Percentiles rank a stretch among this genome's conserved stretches.
Evolutionary conservation across 345 rosid genomes (phyloP).

Genomic region (Citrus medica): DNA sequence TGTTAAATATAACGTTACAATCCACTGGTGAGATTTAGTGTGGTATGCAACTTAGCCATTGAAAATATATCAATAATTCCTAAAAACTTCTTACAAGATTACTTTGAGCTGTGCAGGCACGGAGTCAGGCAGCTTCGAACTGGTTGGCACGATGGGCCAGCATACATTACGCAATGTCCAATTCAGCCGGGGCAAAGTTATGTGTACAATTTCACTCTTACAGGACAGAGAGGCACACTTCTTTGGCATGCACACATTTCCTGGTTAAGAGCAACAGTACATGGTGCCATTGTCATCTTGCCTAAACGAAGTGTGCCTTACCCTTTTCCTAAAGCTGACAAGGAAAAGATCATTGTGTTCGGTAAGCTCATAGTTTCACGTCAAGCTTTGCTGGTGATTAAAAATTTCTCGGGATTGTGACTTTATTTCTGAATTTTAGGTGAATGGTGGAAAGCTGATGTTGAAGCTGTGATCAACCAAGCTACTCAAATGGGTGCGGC

Average conservation of each 20-base stretch:
- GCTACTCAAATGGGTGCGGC: conserved; percentile 45
- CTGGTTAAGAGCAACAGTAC: conserved; percentile 66
- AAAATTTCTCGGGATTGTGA: not conserved
- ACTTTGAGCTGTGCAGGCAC: conserved; percentile 42
- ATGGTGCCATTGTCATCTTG: conserved; percentile 70
- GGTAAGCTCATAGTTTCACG: conserved; percentile 31
- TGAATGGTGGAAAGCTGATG: conserved; percentile 88
- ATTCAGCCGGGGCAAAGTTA: conserved; percentile 55
- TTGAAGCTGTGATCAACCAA: conserved; percentile 56
- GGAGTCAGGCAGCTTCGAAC: conserved; percentile 66
- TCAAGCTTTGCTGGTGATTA: not conserved
- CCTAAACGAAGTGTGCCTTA: conserved; percentile 56
- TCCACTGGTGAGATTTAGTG: conserved; percentile 55
- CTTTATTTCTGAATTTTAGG: conserved; percentile 30
- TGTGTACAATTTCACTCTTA: conserved; percentile 63
- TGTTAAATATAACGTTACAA: conserved; percentile 54
- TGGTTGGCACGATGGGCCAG: conserved; percentile 80
- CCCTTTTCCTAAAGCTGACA: conserved; percentile 63
- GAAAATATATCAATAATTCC: not conserved
- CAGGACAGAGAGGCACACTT: conserved; percentile 70
- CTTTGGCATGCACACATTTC: conserved; percentile 83
- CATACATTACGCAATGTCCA: conserved; percentile 69
- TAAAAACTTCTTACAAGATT: not conserved
- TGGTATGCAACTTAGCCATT: not conserved
- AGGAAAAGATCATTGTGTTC: conserved; percentile 50